Evolutionary conservation across 805 yeast species (phyloP).

Genomic region (Alloascoidea africana): DNA sequence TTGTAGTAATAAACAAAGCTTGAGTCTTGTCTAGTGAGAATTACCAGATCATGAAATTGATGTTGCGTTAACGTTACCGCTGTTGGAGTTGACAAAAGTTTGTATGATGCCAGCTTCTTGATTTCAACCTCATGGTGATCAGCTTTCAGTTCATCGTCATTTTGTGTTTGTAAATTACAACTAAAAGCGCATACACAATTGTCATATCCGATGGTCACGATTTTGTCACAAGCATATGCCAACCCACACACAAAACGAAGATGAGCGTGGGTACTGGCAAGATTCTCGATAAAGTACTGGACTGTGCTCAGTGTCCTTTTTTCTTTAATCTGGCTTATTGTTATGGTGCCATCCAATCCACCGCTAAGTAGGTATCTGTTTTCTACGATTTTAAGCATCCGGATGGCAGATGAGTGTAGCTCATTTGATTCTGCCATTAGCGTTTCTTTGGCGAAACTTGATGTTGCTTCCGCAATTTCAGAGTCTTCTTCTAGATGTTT

Average conservation of each 20-base stretch:
- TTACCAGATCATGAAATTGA: neutral
- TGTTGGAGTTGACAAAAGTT: neutral
- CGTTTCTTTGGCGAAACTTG: too few relatives aligned
- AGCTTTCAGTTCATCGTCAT: neutral
- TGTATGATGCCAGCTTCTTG: neutral
- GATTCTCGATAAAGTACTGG: neutral
- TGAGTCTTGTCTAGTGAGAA: constrained; percentile 11
- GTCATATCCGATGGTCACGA: neutral
- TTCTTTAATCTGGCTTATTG: neutral
- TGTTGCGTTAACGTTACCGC: neutral
- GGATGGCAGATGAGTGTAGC: neutral
- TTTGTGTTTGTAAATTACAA: too few relatives aligned
- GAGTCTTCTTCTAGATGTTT: neutral
- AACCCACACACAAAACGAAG: neutral
- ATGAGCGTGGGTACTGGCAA: neutral
- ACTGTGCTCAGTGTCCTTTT: neutral
- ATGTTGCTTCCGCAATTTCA: too few relatives aligned
- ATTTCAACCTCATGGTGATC: too few relatives aligned
- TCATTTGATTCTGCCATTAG: neutral
- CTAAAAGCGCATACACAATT: neutral
- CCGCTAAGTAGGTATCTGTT: neutral
- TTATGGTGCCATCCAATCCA: neutral
- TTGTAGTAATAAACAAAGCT: constrained; percentile 10
- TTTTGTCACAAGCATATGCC: neutral
- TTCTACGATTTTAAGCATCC: neutral